These are phyloP conservation scores for Phytophthora fragariaefolia DNA, from an alignment of 352 stramenopile genomes.

Conservation along the genomic window DNA sequence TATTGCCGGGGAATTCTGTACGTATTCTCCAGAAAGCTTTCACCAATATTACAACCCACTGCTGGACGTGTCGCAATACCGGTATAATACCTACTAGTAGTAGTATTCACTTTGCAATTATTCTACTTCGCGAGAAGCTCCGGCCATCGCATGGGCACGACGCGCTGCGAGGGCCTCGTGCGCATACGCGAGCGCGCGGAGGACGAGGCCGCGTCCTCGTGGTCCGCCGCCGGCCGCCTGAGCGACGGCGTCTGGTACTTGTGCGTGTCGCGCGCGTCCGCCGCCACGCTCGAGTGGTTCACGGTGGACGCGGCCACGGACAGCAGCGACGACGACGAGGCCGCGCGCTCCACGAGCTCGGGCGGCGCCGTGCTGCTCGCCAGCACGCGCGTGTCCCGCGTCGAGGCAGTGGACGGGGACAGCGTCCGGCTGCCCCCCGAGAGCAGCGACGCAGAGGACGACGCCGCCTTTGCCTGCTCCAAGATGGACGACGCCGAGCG, in stretches of 20 bases:
- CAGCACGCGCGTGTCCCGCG: slow-evolving; percentile 44
- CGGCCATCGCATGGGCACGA: slow-evolving; percentile 25
- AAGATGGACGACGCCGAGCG: slow-evolving; percentile 29
- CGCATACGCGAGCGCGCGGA: slow-evolving; percentile 47
- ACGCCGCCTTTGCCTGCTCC: slow-evolving; percentile 9
- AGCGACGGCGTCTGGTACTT: slow-evolving; percentile 62
- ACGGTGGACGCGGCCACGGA: slow-evolving; percentile 42
- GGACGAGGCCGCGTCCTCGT: slow-evolving; percentile 8
- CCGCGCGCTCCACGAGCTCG: slow-evolving; percentile 2
- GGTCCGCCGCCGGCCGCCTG: slow-evolving; percentile 21
- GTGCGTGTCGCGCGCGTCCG: slow-evolving; percentile 33
- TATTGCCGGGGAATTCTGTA: too few relatives aligned
- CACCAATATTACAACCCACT: too few relatives aligned
- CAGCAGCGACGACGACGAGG: slow-evolving; percentile 36
- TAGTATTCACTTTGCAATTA: too few relatives aligned
- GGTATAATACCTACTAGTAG: too few relatives aligned
- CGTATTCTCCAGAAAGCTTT: too few relatives aligned
- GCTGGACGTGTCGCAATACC: slow-evolving; percentile 11
- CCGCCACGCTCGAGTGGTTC: slow-evolving; percentile 48
- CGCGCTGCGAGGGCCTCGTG: slow-evolving; percentile 46
- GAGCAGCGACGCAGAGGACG: slow-evolving; percentile 8
- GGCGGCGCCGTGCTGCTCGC: slow-evolving; percentile 38
- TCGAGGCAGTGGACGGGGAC: slow-evolving; percentile 53
- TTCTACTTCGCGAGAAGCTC: not conserved
- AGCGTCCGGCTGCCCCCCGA: slow-evolving; percentile 31